Conservation (phyloP, 805 yeast species). For the Candida coquimbonensis region DNA sequence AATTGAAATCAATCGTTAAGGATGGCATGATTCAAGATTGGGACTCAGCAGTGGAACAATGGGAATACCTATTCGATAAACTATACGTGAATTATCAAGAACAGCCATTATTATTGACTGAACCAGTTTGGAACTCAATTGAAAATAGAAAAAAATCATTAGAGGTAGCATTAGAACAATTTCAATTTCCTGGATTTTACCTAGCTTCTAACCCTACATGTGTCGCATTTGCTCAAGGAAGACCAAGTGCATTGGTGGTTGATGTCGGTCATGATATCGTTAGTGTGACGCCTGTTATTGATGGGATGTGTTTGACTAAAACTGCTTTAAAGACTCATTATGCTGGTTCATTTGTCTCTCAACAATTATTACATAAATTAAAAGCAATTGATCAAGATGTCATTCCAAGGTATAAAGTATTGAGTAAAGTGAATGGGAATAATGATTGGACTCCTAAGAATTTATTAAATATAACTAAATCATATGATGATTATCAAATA, state of each 20-base stretch:
- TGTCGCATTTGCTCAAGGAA: conserved; percentile 80
- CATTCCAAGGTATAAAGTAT: conserved; percentile 42
- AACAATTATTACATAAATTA: conserved; percentile 41
- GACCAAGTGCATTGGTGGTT: conserved; percentile 80
- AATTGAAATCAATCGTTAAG: conserved; percentile 49
- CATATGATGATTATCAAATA: conserved; percentile 51
- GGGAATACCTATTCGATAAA: conserved; percentile 50
- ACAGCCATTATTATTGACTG: conserved; percentile 77
- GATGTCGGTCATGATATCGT: conserved; percentile 77
- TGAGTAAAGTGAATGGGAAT: conserved; percentile 25
- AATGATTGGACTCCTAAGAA: conserved; percentile 25
- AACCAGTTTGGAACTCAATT: conserved; percentile 77
- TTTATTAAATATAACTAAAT: conserved; percentile 21
- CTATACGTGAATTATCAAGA: conserved; percentile 50
- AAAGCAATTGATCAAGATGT: conserved; percentile 27
- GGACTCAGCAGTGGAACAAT: conserved; percentile 79
- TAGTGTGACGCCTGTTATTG: conserved; percentile 76
- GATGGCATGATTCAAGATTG: conserved; percentile 70
- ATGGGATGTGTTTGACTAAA: conserved; percentile 68
- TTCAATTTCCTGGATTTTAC: conserved; percentile 74
- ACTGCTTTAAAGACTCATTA: conserved; percentile 65
- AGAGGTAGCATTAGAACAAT: conserved; percentile 62
- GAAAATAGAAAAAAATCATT: conserved; percentile 61
- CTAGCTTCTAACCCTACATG: conserved; percentile 81
- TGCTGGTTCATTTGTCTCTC: conserved; percentile 63